These are phyloP conservation scores for Colletotrichum brevisporum DNA, from an alignment of 2,329 filamentous ascomycete genomes.

Conservation along the genomic window DNA sequence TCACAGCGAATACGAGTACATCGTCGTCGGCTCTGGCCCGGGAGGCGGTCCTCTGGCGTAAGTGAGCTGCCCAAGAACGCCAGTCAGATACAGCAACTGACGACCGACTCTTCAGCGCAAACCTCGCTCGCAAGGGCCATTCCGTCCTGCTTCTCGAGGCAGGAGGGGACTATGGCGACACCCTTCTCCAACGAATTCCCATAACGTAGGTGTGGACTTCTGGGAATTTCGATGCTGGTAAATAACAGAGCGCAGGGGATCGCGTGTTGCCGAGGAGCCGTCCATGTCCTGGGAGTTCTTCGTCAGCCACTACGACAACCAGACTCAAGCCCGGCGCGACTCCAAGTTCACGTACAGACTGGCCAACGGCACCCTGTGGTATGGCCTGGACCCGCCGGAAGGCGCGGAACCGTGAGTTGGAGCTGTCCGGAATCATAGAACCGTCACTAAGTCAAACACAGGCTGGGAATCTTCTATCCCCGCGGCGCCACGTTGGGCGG, in stretches of 20 bases:
- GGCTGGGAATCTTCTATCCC: conserved; percentile 46
- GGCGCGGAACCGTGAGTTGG: conserved; percentile 40
- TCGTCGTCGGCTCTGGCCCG: neutral
- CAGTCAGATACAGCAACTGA: no score
- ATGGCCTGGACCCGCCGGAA: conserved; percentile 41
- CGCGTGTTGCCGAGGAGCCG: neutral
- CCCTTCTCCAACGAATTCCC: neutral
- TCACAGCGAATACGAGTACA: neutral
- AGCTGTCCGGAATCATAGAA: neutral
- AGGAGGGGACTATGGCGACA: conserved; percentile 5
- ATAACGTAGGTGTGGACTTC: neutral
- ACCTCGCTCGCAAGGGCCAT: neutral
- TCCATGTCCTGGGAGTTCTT: conserved; percentile 5
- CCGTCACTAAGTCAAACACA: neutral
- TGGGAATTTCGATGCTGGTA: neutral
- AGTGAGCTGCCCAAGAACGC: no score
- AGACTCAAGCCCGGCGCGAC: neutral
- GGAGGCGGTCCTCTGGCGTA: neutral
- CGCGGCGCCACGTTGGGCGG: conserved; percentile 47
- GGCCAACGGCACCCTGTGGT: conserved; percentile 38
- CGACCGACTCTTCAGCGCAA: neutral
- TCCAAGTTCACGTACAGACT: conserved; percentile 34
- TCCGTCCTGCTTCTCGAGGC: neutral
- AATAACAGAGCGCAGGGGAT: neutral
- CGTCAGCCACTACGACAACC: neutral